A percentile compares a stretch with the other conserved stretches of the same genome.
phyloP scores from a whole-genome alignment of 805 yeast genomes.

The Candida adriatica region DNA sequence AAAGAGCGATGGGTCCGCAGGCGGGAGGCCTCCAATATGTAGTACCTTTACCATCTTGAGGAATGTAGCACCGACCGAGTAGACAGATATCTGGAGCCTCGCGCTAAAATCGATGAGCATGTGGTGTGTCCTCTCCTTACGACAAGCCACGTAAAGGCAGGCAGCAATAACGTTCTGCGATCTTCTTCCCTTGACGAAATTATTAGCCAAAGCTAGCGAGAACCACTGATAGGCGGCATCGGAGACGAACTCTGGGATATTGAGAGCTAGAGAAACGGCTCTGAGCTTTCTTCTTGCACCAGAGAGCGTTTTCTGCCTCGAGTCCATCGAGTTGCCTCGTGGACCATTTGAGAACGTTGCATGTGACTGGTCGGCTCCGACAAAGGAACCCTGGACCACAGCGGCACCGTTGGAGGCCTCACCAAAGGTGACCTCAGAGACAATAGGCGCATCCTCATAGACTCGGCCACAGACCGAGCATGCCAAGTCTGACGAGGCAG shows the following conservation, averaged over 20 bases:
- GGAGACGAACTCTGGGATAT: conserved; percentile 76
- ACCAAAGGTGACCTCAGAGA: conserved; percentile 90
- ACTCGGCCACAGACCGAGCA: conserved; percentile 85
- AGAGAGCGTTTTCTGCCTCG: conserved; percentile 81
- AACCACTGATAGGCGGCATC: conserved; percentile 90
- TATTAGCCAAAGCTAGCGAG: conserved; percentile 73
- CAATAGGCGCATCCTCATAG: conserved; percentile 87
- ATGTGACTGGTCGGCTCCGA: conserved; percentile 78
- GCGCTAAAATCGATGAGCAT: conserved; percentile 95
- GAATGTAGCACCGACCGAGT: conserved; percentile 93
- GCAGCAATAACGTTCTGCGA: conserved; percentile 95
- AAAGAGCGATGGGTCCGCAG: conserved; percentile 90
- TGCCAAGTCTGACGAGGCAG: conserved; percentile 68
- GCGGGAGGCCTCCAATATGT: conserved; percentile 69
- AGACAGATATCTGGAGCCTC: conserved; percentile 82
- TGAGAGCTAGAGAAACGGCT: conserved; percentile 71
- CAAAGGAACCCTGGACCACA: conserved; percentile 89
- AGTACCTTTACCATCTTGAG: conserved; percentile 85
- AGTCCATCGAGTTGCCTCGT: conserved; percentile 67
- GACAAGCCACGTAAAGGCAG: conserved; percentile 90
- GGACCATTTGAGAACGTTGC: conserved; percentile 62
- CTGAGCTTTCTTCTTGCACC: conserved; percentile 77
- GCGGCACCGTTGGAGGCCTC: conserved; percentile 94
- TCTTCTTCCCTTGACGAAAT: conserved; percentile 94
- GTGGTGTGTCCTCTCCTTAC: conserved; percentile 85